Evolutionary conservation across 805 yeast species (phyloP), one percentile per base, ranked within the genome.

Genomic region (Sporopachydermia quercuum): DNA sequence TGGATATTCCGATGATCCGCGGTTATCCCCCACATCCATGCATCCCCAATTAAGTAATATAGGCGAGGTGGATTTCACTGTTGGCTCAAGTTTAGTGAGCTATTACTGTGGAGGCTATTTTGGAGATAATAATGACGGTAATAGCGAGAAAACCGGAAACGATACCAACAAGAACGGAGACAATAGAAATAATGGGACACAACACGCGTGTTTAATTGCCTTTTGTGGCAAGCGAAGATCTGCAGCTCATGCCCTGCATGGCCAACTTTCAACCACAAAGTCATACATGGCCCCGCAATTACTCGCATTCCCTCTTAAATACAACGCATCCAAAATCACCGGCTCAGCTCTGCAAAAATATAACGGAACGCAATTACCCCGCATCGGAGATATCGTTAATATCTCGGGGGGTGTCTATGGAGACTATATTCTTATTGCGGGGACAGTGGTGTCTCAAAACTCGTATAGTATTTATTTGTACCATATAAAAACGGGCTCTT

Each of bases 261-360:
- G n/a, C n/a, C n/a, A n/a, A n/a, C n/a, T n/a, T n/a, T n/a, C n/a
- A n/a, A n/a, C n/a, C n/a, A n/a, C n/a, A n/a, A n/a, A n/a, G n/a
- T n/a, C n/a, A n/a, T n/a, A n/a, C n/a, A n/a, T n/a, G n/a, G 38
- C 14, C 8, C 38, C 14, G 18, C 19, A 14, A 6, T 16, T 36
- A 16, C 14, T 36, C 14, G 6, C 38, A n/a, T 36, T 36, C 38
- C 38, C 38, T 16, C 14, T 36, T 18, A 19, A 6, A 16, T 16
- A 6, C 5, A 16, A 6, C 14, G 18, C 17, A 13, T 36, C 38
- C n/a, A 5, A 14, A 5, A 5, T n/a, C 11, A 14, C 17, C n/a
- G 38, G 34, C n/a, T 16, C 8, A 8, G 6, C 27, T 5, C 17
- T 17, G 11, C 38, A 6, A n/a, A n/a, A 6, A 19, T 8, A 8